These are phyloP conservation scores for Xerocomus nothofagi DNA, from an alignment of 1,284 basidiomycete genomes.

Conservation along the genomic window DNA sequence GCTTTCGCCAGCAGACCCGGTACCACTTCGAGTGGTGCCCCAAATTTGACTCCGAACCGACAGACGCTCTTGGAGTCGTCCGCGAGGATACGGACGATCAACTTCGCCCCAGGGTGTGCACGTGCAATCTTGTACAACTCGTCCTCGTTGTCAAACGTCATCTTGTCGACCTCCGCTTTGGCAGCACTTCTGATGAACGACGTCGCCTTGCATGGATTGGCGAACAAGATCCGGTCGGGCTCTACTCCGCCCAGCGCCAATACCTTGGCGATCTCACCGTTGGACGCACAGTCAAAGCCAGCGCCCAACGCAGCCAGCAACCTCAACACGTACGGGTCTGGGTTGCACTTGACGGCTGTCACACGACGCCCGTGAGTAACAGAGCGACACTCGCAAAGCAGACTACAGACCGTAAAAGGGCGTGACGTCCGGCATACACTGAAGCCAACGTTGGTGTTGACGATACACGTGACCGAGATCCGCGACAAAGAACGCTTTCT, in stretches of 20 bases:
- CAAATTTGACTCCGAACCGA: constrained; percentile 94
- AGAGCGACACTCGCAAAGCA: constrained; percentile 22
- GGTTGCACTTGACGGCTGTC: constrained; percentile 69
- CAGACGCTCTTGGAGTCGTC: constrained; percentile 97
- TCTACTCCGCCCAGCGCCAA: constrained; percentile 70
- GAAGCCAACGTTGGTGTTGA: constrained; percentile 85
- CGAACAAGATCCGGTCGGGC: constrained; percentile 89
- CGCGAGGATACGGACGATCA: constrained; percentile 93
- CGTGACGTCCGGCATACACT: constrained; percentile 80
- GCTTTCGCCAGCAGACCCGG: constrained; percentile 82
- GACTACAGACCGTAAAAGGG: constrained; percentile 72
- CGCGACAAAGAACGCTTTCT: constrained; percentile 95
- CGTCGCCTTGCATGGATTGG: constrained; percentile 97
- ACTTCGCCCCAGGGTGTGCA: constrained; percentile 79
- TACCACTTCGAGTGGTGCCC: constrained; percentile 86
- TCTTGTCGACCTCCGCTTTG: constrained; percentile 78
- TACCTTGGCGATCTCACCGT: constrained; percentile 88
- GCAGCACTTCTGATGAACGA: constrained; percentile 91
- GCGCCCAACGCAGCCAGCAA: constrained; percentile 87
- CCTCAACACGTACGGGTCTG: constrained; percentile 91
- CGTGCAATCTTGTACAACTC: constrained; percentile 96
- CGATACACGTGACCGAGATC: constrained; percentile 89
- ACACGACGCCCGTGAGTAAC: constrained; percentile 18
- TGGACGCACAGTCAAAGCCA: constrained; percentile 99
- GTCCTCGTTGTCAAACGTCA: constrained; percentile 99